Conservation (phyloP, 169 alveolate genomes). For the Plasmodium gonderi region DNA sequence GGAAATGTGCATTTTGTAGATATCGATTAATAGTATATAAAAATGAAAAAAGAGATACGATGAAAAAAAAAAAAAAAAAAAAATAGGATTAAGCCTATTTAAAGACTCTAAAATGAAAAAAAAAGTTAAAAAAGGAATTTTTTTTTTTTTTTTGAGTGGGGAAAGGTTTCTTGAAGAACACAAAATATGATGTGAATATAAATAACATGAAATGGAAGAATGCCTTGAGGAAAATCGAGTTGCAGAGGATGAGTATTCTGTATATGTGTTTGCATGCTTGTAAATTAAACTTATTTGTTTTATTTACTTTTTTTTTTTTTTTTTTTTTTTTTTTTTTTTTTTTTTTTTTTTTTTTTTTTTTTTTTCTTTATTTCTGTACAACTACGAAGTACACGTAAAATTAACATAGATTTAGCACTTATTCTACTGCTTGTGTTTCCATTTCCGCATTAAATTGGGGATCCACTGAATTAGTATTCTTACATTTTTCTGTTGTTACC, state of each 20-base stretch:
- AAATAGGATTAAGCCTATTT: neutral
- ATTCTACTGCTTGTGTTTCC: neutral
- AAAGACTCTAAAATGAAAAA: neutral
- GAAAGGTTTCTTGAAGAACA: too few relatives aligned
- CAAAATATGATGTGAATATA: neutral
- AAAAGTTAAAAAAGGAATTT: neutral
- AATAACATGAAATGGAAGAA: neutral
- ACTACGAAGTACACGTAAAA: neutral
- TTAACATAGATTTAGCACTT: neutral
- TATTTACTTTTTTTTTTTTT: neutral
- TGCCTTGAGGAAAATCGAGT: neutral
- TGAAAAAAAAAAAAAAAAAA: neutral
- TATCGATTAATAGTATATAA: neutral
- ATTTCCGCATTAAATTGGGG: neutral
- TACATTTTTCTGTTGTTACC: neutral
- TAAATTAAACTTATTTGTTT: neutral
- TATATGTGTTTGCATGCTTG: neutral
- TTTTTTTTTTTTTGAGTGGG: neutral
- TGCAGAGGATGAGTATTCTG: neutral
- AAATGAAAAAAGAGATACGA: neutral
- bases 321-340: neutral
- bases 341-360: neutral
- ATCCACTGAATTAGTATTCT: neutral
- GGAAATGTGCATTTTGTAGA: neutral
- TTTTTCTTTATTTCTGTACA: neutral